phyloP scores from a whole-genome alignment of 2,329 filamentous ascomycete genomes.

The Pyrenophora teres region DNA sequence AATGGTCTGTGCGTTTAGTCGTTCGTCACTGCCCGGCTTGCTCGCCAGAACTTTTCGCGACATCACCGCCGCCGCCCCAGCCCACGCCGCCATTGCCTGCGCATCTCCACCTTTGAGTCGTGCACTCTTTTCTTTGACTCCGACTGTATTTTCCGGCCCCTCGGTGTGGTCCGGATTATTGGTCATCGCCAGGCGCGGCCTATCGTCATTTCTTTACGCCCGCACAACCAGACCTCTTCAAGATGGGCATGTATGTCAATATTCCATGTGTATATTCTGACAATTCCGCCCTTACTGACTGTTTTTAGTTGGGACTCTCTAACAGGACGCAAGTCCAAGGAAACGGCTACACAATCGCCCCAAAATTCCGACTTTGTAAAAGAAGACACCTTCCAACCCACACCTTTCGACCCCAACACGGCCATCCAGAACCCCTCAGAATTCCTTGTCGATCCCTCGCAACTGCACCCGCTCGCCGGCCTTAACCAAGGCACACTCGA shows the following conservation, averaged over 20 bases:
- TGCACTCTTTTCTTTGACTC: conserved; percentile 11
- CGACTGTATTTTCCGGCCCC: conserved; percentile 17
- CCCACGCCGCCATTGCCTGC: conserved; percentile 32
- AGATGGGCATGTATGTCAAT: conserved; percentile 44
- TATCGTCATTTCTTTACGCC: conserved; percentile 20
- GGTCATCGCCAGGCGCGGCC: conserved; percentile 28
- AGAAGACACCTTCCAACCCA: conserved; percentile 56
- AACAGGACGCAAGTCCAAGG: conserved; percentile 61
- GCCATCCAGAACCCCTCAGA: conserved; percentile 78
- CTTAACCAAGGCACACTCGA: conserved; percentile 92
- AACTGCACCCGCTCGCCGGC: conserved; percentile 90
- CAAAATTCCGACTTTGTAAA: conserved; percentile 45
- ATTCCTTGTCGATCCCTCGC: conserved; percentile 87
- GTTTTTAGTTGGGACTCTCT: conserved; percentile 58
- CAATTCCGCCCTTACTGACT: conserved; percentile 5
- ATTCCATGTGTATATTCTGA: neutral
- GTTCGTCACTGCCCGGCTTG: conserved; percentile 25
- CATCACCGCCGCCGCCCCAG: conserved; percentile 24
- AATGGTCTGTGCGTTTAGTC: conserved; percentile 29
- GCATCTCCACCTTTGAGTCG: conserved; percentile 28
- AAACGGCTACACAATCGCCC: conserved; percentile 50
- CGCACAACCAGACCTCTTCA: conserved; percentile 24
- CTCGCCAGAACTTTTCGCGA: conserved; percentile 41
- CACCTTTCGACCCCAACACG: conserved; percentile 71
- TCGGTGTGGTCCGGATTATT: conserved; percentile 23